These are phyloP conservation scores for Fallopia convolvulus DNA, from an alignment of 148 eudicot genomes.

Conservation along the genomic window DNA sequence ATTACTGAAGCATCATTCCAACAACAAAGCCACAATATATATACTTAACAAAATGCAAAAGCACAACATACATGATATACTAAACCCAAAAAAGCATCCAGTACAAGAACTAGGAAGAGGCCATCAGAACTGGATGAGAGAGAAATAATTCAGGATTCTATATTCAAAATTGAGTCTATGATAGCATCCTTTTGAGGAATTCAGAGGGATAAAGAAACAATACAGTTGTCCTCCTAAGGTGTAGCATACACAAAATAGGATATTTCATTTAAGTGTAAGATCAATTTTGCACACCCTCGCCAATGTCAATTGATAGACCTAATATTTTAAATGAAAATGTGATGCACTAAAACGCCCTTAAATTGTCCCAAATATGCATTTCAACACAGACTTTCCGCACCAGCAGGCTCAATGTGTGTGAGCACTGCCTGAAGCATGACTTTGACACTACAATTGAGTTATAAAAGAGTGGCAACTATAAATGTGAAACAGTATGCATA, in stretches of 20 bases:
- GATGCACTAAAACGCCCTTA: background rate
- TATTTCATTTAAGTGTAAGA: background rate
- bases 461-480: background rate
- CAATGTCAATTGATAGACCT: background rate
- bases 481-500: too few relatives aligned
- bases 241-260: background rate
- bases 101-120: background rate
- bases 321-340: background rate
- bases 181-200: background rate
- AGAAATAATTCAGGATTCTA: background rate
- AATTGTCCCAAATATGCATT: background rate
- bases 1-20: background rate
- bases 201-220: background rate
- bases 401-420: background rate
- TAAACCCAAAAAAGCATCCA: background rate
- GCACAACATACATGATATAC: background rate
- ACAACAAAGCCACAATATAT: too few relatives aligned
- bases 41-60: background rate
- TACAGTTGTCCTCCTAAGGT: background rate
- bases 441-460: background rate
- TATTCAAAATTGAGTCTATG: background rate
- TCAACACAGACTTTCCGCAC: background rate
- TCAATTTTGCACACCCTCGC: background rate
- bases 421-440: background rate
- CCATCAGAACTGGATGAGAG: background rate